Conservation (phyloP, 805 yeast genomes). For the Kodamaea lidongshanica region DNA sequence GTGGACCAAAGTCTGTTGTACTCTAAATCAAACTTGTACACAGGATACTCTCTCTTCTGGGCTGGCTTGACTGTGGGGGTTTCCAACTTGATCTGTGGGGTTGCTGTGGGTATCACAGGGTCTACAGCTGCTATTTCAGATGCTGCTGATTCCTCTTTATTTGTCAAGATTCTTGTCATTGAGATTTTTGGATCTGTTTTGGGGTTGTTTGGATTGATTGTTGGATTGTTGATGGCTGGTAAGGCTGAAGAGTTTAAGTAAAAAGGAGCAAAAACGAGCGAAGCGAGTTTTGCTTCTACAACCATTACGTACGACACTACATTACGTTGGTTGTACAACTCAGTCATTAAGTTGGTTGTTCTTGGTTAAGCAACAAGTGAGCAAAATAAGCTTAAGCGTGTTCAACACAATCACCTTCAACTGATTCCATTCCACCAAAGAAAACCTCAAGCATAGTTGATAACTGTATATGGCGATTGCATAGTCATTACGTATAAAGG, state of each 20-base stretch:
- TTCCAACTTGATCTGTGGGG: conserved; percentile 90
- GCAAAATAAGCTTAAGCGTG: too few species aligned
- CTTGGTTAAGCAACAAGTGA: too few species aligned
- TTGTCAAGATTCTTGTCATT: conserved; percentile 91
- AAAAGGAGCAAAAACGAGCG: conserved; percentile 4
- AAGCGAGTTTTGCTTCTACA: background rate
- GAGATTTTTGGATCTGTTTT: conserved; percentile 96
- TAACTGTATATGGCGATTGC: too few species aligned
- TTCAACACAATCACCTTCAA: too few species aligned
- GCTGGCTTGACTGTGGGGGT: conserved; percentile 96
- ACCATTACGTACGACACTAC: background rate
- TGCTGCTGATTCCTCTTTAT: conserved; percentile 93
- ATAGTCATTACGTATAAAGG: too few species aligned
- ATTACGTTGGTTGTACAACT: too few species aligned
- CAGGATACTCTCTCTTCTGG: conserved; percentile 96
- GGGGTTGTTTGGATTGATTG: conserved; percentile 93
- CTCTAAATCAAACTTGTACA: conserved; percentile 82
- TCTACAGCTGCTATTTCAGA: conserved; percentile 98
- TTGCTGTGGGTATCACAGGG: conserved; percentile 96
- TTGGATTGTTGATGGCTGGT: conserved; percentile 94
- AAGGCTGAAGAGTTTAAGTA: conserved; percentile 83
- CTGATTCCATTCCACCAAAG: too few species aligned
- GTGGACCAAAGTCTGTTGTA: conserved; percentile 59
- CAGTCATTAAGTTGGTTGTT: background rate
- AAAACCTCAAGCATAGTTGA: too few species aligned